Conservation (phyloP, 345 rosid genomes). For the Salix suchowensis region DNA sequence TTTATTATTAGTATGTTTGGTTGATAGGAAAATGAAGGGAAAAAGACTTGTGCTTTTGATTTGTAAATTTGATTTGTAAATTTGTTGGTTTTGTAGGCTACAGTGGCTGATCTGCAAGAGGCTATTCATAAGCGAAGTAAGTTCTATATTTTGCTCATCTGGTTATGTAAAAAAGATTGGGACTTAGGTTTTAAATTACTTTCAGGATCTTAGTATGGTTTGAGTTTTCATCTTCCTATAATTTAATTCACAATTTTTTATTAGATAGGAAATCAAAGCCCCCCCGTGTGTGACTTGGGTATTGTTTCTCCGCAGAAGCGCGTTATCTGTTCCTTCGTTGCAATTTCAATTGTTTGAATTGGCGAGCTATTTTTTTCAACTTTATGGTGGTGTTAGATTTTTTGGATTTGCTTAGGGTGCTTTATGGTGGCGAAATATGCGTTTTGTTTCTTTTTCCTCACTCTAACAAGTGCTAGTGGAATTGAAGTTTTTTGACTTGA, state of each 20-base stretch:
- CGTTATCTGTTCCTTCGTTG: neutral
- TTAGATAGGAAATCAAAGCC: neutral
- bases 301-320: neutral
- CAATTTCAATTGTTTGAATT: neutral
- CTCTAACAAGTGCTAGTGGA: neutral
- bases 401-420: neutral
- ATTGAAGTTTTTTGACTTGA: neutral
- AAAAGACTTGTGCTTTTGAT: neutral
- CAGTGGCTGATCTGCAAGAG: slow-evolving; percentile 88
- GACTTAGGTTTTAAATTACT: neutral
- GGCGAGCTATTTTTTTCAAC: neutral
- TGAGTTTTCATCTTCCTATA: neutral
- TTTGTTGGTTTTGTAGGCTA: slow-evolving; percentile 51
- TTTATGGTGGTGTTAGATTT: neutral
- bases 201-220: neutral
- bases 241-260: neutral
- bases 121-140: slow-evolving; percentile 79
- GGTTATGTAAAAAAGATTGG: neutral
- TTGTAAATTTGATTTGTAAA: neutral
- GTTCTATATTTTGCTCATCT: slow-evolving; percentile 9
- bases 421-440: neutral
- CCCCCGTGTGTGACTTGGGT: neutral
- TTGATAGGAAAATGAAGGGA: neutral
- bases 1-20: slow-evolving; percentile 6
- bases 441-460: neutral